Conservation (phyloP, 495 filamentous ascomycete genomes). For the Aspergillus kassunensis region DNA sequence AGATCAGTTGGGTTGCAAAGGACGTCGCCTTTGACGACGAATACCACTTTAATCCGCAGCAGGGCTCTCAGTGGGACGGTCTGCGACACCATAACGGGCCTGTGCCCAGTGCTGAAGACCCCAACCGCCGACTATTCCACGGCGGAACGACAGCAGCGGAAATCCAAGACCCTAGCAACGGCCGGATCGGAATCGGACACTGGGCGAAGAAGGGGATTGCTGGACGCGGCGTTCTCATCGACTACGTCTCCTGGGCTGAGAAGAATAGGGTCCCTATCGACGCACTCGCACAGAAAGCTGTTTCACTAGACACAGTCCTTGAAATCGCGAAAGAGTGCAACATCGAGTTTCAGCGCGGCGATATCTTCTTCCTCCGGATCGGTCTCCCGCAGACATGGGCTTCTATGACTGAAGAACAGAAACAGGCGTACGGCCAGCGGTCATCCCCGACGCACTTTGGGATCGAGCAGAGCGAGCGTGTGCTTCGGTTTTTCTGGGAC, state of each 20-base stretch:
- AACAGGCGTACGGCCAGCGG: constrained; percentile 32
- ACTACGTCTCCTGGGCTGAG: constrained; percentile 49
- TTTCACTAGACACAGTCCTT: constrained; percentile 52
- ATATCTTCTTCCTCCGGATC: constrained; percentile 72
- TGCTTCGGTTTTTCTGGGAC: constrained; percentile 65
- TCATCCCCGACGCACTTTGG: constrained; percentile 53
- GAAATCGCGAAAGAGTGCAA: constrained; percentile 53
- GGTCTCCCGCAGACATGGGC: constrained; percentile 53
- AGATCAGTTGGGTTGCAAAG: constrained; percentile 48
- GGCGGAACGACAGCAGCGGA: constrained; percentile 50
- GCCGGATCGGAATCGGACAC: constrained; percentile 48
- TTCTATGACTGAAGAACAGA: constrained; percentile 36
- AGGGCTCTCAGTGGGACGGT: constrained; percentile 75
- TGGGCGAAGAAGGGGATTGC: constrained; percentile 51
- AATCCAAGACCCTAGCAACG: constrained; percentile 48
- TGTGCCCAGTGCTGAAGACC: constrained; percentile 31
- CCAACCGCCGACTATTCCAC: constrained; percentile 45
- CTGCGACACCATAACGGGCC: constrained; percentile 56
- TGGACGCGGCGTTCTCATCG: constrained; percentile 53
- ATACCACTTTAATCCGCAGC: constrained; percentile 72
- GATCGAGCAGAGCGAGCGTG: constrained; percentile 58
- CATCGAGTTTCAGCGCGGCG: constrained; percentile 54
- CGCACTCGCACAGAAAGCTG: constrained; percentile 56
- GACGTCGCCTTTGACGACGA: constrained; percentile 61
- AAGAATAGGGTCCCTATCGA: constrained; percentile 47